Base-by-base conservation (phyloP, 1,284 basidiomycete genomes). In the Ceratobasidium sp. region DNA sequence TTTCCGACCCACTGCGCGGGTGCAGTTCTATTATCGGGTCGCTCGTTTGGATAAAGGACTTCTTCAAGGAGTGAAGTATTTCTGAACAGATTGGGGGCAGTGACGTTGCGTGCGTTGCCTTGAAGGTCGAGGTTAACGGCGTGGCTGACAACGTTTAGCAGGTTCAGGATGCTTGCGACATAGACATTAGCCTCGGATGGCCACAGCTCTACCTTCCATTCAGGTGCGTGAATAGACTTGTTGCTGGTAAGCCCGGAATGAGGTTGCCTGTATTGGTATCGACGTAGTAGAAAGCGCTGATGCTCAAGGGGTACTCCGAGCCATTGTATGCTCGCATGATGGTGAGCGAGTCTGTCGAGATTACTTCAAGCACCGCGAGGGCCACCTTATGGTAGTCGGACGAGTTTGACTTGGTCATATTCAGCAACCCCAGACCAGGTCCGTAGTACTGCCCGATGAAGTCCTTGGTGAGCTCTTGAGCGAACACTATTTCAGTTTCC, bases 391-490 rank as follows among this genome's bases (percentile, higher is more conserved):
- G 51, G 40, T 76, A 76, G 28, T 67, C 40, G 4, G 44, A 42
- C 9, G 28, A 6, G 26, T 39, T 28, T 28, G 46, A 15, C 7
- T 20, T 20, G 26, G 23, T 23, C 2, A 76, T 42, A n/a, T 40
- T 56, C 63, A 44, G n/a, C 51, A 56, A 20, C 1, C 67, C 51
- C 28, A 55, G 42, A n/a, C 49, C 53, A 9, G 63, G 20, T 12
- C 61, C 73, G n/a, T 76, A 76, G 51, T 67, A 76, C 26, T 67
- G 73, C 12, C 73, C 73, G 20, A 76, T 51, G 39, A 66, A 76
- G 28, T 76, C 73, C 42, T 46, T 66, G 49, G 39, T 58, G 40
- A 67, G 28, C 20, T 10, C 18, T 39, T 6, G 7, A 33, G 61
- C 73, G 46, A 76, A 67, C 7, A 26, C n/a, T 15, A 76, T 46